Conservation (phyloP, 331 rosid species). For the Erythrophleum ivorense region DNA sequence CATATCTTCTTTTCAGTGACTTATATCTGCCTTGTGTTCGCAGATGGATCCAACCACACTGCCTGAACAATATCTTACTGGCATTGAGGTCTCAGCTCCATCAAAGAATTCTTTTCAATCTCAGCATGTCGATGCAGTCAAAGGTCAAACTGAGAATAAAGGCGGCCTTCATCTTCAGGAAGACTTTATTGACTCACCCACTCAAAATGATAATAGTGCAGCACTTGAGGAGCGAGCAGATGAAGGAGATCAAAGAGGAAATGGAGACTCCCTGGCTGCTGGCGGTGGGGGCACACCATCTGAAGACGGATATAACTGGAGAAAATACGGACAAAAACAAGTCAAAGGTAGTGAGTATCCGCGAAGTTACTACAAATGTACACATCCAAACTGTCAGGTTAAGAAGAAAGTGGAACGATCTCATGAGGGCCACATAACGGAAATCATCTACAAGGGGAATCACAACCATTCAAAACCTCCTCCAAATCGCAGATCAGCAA, state of each 20-base stretch:
- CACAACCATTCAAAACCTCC: conserved; percentile 90
- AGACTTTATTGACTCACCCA: conserved; percentile 51
- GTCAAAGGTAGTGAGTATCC: conserved; percentile 98
- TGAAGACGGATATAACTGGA: conserved; percentile 95
- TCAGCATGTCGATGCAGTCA: conserved; percentile 53
- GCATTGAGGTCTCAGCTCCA: conserved; percentile 60
- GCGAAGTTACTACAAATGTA: conserved; percentile 93
- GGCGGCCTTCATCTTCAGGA: conserved; percentile 57
- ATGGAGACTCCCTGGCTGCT: conserved; percentile 64
- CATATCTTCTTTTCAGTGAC: conserved; percentile 32
- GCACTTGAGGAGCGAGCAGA: conserved; percentile 72
- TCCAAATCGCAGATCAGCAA: conserved; percentile 72
- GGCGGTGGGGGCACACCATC: conserved; percentile 72
- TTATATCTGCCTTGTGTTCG: conserved; percentile 38
- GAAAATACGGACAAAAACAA: conserved; percentile 96
- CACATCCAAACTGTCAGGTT: conserved; percentile 82
- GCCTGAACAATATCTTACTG: conserved; percentile 63
- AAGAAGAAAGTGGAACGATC: conserved; percentile 95
- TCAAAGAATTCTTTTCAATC: conserved; percentile 67
- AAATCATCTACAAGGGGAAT: conserved; percentile 91
- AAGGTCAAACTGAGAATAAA: conserved; percentile 56
- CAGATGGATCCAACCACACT: conserved; percentile 60
- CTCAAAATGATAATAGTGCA: conserved; percentile 57
- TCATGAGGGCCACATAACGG: conserved; percentile 91
- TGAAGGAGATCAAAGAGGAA: conserved; percentile 74